Evolutionary conservation across 2,329 filamentous ascomycete species (phyloP).

Genomic region (Diaporthe capsici): DNA sequence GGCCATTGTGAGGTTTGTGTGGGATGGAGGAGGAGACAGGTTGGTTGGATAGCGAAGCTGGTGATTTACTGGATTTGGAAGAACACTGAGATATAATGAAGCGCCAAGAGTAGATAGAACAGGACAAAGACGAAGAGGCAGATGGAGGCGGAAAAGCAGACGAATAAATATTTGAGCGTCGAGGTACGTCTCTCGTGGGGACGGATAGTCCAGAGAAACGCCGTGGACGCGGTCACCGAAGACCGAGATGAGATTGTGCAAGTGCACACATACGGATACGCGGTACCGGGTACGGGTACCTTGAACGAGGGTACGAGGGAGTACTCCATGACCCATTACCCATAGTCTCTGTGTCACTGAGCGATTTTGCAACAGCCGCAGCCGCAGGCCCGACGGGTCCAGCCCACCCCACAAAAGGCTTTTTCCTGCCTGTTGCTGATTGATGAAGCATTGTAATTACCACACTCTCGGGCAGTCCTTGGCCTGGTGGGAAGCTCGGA

Average conservation of each 20-base stretch:
- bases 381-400: constrained; percentile 32
- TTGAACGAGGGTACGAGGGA: constrained; percentile 2
- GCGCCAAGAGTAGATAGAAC: background rate
- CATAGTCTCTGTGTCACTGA: constrained; percentile 16
- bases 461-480: constrained; percentile 28
- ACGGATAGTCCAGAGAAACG: background rate
- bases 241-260: constrained; percentile 32
- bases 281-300: constrained; percentile 10
- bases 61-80: background rate
- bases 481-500: constrained; percentile 20
- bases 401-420: constrained; percentile 7
- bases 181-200: constrained; percentile 34
- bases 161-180: constrained; percentile 36
- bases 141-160: background rate
- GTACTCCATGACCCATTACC: background rate
- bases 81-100: background rate
- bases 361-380: constrained; percentile 36
- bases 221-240: constrained; percentile 32
- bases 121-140: no score
- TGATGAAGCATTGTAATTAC: constrained; percentile 33
- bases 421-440: constrained; percentile 9
- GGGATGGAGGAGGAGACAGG: background rate
- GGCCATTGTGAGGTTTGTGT: constrained; percentile 35
- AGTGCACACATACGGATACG: constrained; percentile 21
- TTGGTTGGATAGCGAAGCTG: background rate